Base-by-base conservation (phyloP, 208 protist species). In the Strigomonas culicis region DNA sequence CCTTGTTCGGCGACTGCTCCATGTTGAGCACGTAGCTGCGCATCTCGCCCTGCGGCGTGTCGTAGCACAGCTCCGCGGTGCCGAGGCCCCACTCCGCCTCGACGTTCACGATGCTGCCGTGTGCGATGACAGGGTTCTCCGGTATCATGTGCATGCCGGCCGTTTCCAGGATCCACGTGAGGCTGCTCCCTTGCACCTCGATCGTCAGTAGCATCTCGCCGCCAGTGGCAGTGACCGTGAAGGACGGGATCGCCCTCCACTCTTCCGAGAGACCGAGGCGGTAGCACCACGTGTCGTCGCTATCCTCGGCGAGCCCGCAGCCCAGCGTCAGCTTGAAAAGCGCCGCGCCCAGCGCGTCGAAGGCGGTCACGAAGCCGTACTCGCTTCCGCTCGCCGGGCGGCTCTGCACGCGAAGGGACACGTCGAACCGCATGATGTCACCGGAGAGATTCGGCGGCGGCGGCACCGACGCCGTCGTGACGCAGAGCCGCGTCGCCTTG, bases 381-480 rank as follows among this genome's bases (percentile, higher is more conserved):
- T 83, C 82, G 17, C 75, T 77, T 2, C 56, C 55, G 28, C 39
- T 72, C 39, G 72, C 64, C 6, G 66, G 59, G n/a, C 57, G 57
- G 25, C 60, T 28, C 0, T 56, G 21, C 10, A 80, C 27, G 10
- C 53, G 47, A 11, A 84, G 62, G 3, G 58, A 32, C 8, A 88
- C 74, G 7, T 81, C 75, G 62, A 85, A 88, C 30, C 28, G 39
- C 30, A 74, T 72, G 39, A 82, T 63, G 21, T 88, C 82, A 25
- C 79, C 82, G 2, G 75, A 80, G 24, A 88, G 55, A 68, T 88
- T 88, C 21, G 79, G 79, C 59, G 71, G 66, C 44, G 66, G 70
- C 0, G 79, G 70, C 49, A 74, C 66, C 41, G 67, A 58, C 21
- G 82, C 76, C 24, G 66, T 70, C 4, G 72, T 74, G 24, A 85